Evolutionary conservation across 257 asterid species (phyloP).

Genomic region (Petunia secreta): DNA sequence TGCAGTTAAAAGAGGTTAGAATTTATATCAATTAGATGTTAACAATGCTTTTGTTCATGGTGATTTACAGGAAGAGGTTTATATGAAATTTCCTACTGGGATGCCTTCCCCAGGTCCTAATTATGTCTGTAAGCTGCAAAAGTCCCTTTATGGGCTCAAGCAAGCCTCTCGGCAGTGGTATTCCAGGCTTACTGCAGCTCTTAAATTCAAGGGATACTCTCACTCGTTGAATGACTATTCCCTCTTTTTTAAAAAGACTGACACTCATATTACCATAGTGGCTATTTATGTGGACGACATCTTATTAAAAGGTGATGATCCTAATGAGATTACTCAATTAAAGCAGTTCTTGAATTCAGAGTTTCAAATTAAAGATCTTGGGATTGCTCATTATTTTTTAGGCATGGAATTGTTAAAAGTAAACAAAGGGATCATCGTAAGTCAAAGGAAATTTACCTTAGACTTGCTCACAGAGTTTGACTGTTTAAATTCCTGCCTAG

Average conservation of each 20-base stretch:
- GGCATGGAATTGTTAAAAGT: neutral
- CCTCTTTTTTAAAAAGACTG: no score
- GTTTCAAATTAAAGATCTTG: conserved; percentile 4
- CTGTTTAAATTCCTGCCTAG: neutral
- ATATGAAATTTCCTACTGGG: neutral
- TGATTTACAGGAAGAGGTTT: no score
- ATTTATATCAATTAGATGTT: neutral
- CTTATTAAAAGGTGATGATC: neutral
- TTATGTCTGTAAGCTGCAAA: neutral
- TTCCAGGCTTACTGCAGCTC: neutral
- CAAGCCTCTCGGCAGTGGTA: conserved; percentile 11
- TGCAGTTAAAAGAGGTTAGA: neutral
- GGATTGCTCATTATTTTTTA: neutral
- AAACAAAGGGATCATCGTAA: neutral
- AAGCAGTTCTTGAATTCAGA: neutral
- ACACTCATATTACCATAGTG: neutral
- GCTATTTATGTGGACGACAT: conserved; percentile 1
- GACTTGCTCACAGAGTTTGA: neutral
- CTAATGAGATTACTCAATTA: neutral
- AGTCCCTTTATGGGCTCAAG: neutral
- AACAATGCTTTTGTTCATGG: no score
- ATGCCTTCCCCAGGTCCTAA: neutral
- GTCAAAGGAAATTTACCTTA: no score
- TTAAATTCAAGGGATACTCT: neutral
- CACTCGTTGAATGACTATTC: neutral